Percentiles rank a stretch among this genome's conserved stretches.
phyloP scores from a whole-genome alignment of 345 rosid species.

The Rhodomyrtus tomentosa region DNA sequence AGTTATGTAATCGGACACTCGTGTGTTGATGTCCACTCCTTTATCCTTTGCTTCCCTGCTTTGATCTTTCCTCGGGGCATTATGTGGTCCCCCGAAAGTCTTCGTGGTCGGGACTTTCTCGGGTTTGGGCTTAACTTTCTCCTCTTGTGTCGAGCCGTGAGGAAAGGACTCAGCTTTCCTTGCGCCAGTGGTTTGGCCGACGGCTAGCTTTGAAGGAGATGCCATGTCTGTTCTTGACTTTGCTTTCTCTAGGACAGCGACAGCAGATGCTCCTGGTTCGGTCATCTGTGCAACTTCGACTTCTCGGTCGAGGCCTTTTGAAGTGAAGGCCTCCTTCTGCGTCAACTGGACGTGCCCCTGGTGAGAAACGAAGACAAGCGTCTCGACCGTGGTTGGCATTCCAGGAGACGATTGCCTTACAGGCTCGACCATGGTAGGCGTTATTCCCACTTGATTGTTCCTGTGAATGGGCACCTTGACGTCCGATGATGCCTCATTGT shows the following conservation, averaged over 20 bases:
- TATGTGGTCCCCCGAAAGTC: background rate
- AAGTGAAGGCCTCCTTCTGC: background rate
- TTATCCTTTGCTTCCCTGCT: background rate
- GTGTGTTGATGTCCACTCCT: conserved; percentile 6
- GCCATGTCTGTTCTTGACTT: background rate
- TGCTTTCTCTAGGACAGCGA: background rate
- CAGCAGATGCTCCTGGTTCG: background rate
- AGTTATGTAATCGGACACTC: conserved; percentile 10
- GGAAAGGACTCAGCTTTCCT: background rate
- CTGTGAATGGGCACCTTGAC: background rate
- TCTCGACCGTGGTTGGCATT: background rate
- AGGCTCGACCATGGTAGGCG: background rate
- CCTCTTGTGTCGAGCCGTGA: background rate
- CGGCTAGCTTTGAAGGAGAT: background rate
- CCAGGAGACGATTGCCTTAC: background rate
- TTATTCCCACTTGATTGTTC: background rate
- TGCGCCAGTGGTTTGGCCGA: background rate
- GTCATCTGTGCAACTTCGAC: background rate
- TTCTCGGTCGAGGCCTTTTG: background rate
- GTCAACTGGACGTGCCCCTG: background rate
- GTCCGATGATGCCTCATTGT: background rate
- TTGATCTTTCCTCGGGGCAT: background rate
- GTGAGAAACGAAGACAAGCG: background rate
- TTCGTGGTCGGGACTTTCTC: background rate
- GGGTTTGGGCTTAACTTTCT: background rate